Evolutionary conservation across 257 asterid species (phyloP).

Genomic region (Nicotiana tomentosiformis): DNA sequence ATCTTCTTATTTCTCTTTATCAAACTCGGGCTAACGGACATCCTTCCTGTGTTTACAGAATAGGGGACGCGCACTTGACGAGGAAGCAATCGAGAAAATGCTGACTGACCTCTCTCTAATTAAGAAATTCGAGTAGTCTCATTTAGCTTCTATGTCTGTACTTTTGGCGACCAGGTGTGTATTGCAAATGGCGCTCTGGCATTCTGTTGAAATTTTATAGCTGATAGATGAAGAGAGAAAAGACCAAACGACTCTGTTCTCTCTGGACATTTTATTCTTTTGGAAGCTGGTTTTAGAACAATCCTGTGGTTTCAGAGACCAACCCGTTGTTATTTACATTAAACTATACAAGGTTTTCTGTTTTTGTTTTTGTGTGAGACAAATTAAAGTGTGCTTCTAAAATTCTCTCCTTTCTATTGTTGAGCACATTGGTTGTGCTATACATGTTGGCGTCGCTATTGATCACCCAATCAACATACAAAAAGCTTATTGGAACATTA

Average conservation of each 20-base stretch:
- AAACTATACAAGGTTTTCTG: neutral
- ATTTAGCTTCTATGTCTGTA: neutral
- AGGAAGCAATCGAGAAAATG: slow-evolving; percentile 23
- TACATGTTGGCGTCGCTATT: too few species aligned
- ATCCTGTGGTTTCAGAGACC: neutral
- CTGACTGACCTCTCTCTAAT: slow-evolving; percentile 15
- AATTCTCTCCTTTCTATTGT: neutral
- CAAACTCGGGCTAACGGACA: neutral
- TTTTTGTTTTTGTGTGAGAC: neutral
- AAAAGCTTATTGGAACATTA: too few species aligned
- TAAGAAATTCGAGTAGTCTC: slow-evolving; percentile 15
- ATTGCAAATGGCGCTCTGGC: neutral
- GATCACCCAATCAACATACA: too few species aligned
- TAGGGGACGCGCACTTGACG: slow-evolving; percentile 17
- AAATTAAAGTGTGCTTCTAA: neutral
- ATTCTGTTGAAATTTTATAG: neutral
- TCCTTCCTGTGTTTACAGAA: slow-evolving; percentile 4
- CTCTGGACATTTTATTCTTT: neutral
- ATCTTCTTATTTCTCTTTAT: neutral
- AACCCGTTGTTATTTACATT: neutral
- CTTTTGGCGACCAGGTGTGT: neutral
- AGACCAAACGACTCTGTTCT: neutral
- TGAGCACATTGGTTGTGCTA: too few species aligned
- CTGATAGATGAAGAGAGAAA: neutral
- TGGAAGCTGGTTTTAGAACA: neutral